phyloP scores from a whole-genome alignment of 78 protist genomes.

The slime mould (Dictyostelium discoideum) region DNA sequence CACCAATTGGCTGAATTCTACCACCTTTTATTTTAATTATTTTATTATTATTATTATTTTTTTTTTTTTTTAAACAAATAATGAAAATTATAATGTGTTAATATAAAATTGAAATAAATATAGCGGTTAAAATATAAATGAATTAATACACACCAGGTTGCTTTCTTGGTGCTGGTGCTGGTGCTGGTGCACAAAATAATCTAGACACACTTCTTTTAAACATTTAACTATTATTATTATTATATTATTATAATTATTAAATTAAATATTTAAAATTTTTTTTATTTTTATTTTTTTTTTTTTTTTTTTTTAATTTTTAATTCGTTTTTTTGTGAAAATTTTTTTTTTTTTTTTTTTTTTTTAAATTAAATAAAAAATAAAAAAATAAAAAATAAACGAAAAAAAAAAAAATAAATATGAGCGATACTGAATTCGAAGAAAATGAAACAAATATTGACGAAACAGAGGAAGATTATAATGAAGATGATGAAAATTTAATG shows the following conservation, averaged over 20 bases:
- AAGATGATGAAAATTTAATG: neutral
- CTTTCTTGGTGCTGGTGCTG: neutral
- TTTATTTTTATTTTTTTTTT: no score
- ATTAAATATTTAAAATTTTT: no score
- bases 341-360: neutral
- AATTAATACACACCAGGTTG: neutral
- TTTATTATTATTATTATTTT: neutral
- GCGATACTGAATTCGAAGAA: neutral
- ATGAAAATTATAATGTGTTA: neutral
- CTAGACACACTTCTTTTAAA: neutral
- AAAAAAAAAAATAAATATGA: neutral
- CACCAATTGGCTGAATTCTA: conserved; percentile 16
- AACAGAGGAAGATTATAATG: neutral
- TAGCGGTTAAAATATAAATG: no score
- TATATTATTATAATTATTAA: no score
- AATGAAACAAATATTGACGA: neutral
- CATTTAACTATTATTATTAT: neutral
- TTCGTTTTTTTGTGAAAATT: neutral
- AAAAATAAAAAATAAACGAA: neutral
- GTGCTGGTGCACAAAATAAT: neutral
- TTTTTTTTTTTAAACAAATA: no score
- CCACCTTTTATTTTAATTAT: neutral
- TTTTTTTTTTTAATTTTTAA: neutral
- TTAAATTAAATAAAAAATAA: neutral
- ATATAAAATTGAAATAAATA: no score